Evolutionary conservation across 164 flowering plant genomes (phyloP), one percentile per base, ranked within the genome.

Genomic region (Vitis riparia): DNA sequence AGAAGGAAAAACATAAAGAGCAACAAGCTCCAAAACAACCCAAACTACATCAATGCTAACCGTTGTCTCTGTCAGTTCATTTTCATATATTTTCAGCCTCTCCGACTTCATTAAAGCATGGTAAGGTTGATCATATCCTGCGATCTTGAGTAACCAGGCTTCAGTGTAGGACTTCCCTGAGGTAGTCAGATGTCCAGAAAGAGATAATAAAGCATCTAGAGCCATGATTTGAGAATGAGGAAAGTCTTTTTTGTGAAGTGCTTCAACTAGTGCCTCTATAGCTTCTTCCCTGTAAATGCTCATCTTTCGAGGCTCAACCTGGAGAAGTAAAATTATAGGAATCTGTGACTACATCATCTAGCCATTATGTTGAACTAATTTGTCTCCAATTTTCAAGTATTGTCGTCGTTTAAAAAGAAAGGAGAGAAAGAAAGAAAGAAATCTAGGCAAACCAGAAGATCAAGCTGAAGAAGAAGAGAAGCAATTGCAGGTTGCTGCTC

Each of bases 271-370:
- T 63, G 87, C 74, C 57, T 89, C 93, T 60, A 88, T 70, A 65
- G 97, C 86, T 77, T 89, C 93, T 78, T 91, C 97, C 61, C 97
- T 83, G 78, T 88, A 89, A 51, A 89, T 88, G 78, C 93, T 89
- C 93, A 89, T 91, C 77, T 91, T 89, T 63, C 83, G 76, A 58
- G 97, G 97, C 69, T 88, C 89, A 79, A 73, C 89, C 92, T 91
- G 78, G 27, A 71, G 73, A 30, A 32, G 9, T 37, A n/a, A 76
- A 37, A 53, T 19, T 9, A 9, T 27, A 27, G 3, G 19, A 11
- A 44, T 8, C 11, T 37, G 9, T 57, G 50, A 37, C 5, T 61
- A 12, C 12, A 69, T 62, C 12, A 69, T 62, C 8, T 10, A 8
- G 8, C 9, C 51, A 51, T 17, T 10, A 7, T 9, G 9, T 11